phyloP scores from a whole-genome alignment of 306 rosid species.

The Vigna mungo region DNA sequence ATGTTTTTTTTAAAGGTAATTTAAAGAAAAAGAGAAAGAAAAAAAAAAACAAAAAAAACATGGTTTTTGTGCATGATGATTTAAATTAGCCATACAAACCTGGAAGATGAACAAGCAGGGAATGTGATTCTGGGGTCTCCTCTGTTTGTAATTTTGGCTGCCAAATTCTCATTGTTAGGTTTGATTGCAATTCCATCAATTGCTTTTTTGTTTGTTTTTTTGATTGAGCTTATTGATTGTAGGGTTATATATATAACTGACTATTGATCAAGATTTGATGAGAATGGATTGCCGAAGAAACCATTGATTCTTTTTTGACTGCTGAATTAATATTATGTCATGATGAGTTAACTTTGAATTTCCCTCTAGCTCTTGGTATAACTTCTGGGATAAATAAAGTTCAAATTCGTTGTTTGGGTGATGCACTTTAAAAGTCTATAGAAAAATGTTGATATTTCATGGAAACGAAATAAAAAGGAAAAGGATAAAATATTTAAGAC shows the following conservation, averaged over 20 bases:
- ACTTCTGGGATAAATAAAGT: background rate
- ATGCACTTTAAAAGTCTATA: background rate
- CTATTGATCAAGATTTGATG: background rate
- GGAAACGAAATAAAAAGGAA: background rate
- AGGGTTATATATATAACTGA: background rate
- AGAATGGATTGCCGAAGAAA: background rate
- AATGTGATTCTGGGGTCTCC: slow-evolving; percentile 13
- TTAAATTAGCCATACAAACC: background rate
- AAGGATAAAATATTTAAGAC: background rate
- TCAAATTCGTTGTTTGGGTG: background rate
- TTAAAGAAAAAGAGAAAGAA: no score
- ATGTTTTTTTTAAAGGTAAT: no score
- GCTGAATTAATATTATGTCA: background rate
- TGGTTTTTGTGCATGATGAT: background rate
- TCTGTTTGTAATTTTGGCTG: slow-evolving; percentile 3
- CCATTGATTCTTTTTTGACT: background rate
- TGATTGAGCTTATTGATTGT: no score
- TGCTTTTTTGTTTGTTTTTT: no score
- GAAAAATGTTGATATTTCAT: no score
- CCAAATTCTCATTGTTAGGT: background rate
- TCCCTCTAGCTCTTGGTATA: background rate
- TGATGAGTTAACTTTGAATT: background rate
- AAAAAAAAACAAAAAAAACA: background rate
- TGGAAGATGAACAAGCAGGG: slow-evolving; percentile 1
- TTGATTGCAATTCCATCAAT: background rate